Base-by-base conservation (phyloP, 768 basidiomycete species). In the Phallus indusiatus region DNA sequence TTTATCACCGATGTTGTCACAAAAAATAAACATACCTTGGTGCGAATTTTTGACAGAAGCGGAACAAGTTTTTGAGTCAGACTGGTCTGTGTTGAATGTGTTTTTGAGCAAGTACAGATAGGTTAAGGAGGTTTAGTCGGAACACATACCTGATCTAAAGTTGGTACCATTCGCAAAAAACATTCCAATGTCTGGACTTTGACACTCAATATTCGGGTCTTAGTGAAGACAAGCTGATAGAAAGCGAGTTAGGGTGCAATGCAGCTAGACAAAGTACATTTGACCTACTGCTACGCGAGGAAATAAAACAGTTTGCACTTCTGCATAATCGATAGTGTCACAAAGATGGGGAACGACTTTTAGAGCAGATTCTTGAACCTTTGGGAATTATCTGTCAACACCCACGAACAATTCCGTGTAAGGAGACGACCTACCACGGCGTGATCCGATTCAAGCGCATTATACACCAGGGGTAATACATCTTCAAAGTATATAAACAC, bases 31-130 rank as follows among this genome's bases (percentile, higher is more conserved):
- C 55, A n/a, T 35, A 56, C 55, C 69, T 93, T 95, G 5, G 95
- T 97, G 37, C 94, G 84, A 62, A 98, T 96, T 70, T 92, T 96
- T 0, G 94, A 88, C 22, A 99, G 77, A 16, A 98, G 72, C 1
- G 96, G 96, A 2, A 97, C 95, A 18, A 99, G 78, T 70, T 96
- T 97, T 67, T 95, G 93, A 0, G 96, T 97, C 54, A 99, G 69
- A 66, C 88, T 94, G 47, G 82, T 74, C 88, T 91, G 34, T 14
- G 18, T 1, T 9, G 5, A 18, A 17, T 20, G 22, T 12, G 21
- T 5, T 7, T 42, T 21, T 22, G 5, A 18, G 42, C 1, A 35
- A 37, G 22, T n/a, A 6, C 9, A 21, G 18, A 28, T 9, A 48
- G n/a, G 18, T 28, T 20, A 28, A 17, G n/a, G 16, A 28, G 17